A percentile compares a stretch with the other conserved stretches of the same genome.
Conservation (phyloP, 2,329 filamentous ascomycete genomes). For the Ophiocordyceps camponoti-rufipedis region DNA sequence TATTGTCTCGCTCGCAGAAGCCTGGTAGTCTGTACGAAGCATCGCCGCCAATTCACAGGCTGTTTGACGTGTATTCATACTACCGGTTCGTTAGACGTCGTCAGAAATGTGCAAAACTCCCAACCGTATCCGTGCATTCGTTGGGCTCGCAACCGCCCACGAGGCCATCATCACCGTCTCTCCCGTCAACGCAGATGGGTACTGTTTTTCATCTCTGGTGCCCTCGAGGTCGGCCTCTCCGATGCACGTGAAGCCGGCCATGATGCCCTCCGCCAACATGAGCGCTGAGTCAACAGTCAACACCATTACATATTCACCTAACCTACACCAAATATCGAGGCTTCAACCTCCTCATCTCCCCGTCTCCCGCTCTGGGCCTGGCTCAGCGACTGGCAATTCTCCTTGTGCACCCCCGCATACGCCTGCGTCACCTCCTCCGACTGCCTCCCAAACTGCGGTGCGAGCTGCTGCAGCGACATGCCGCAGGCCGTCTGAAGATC, state of each 20-base stretch:
- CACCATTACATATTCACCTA: no score
- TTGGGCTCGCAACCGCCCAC: not conserved
- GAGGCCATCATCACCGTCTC: no score
- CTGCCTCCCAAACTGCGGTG: not conserved
- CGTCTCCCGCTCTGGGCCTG: not conserved
- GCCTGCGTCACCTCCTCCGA: not conserved
- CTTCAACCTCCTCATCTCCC: not conserved
- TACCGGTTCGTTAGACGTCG: not conserved
- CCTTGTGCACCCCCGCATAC: not conserved
- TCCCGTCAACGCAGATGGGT: no score
- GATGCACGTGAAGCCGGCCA: no score
- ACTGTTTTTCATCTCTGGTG: no score
- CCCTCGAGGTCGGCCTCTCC: no score
- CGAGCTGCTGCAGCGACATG: slow-evolving; percentile 1
- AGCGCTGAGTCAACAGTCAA: no score
- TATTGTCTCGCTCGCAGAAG: no score
- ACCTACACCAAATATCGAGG: no score
- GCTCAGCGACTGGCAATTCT: not conserved
- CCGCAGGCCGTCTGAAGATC: not conserved
- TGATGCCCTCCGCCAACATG: no score
- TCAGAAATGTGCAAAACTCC: not conserved
- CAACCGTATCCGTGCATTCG: not conserved
- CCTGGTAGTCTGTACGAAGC: not conserved
- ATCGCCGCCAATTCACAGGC: not conserved
- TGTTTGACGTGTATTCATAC: not conserved